phyloP scores from a whole-genome alignment of 2,329 filamentous ascomycete species.

The Colletotrichum sp. region DNA sequence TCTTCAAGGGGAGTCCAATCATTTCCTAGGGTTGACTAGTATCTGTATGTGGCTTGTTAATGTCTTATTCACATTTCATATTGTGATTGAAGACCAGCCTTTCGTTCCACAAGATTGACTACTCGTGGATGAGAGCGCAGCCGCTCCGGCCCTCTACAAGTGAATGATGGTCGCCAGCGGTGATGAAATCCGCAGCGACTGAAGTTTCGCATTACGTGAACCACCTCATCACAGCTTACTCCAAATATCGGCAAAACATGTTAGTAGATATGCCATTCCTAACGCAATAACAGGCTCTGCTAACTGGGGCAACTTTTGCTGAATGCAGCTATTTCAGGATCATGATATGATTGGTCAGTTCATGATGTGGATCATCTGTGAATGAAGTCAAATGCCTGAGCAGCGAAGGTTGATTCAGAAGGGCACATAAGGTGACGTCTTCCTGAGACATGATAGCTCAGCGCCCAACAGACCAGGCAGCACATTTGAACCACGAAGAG shows the following conservation, averaged over 20 bases:
- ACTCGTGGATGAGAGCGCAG: not conserved
- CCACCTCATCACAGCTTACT: fast-evolving
- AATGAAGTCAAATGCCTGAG: not conserved
- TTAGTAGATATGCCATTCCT: not conserved
- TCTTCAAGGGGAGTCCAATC: not conserved
- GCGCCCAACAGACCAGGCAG: not conserved
- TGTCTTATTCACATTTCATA: not conserved
- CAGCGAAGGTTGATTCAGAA: not conserved
- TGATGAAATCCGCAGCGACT: not conserved
- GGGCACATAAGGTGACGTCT: not conserved
- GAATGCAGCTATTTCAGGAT: not conserved
- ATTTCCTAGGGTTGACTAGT: not conserved
- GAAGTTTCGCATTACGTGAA: not conserved
- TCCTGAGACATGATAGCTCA: not conserved
- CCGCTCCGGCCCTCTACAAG: not conserved
- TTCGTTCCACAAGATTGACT: not conserved
- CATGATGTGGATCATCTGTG: not conserved
- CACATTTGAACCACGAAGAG: not conserved
- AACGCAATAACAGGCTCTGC: fast-evolving
- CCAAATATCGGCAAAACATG: fast-evolving
- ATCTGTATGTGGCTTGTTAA: not conserved
- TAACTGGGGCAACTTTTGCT: fast-evolving
- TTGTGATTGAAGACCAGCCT: fast-evolving
- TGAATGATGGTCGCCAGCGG: not conserved
- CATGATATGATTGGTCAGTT: not conserved